These are phyloP conservation scores for Lomentospora prolificans DNA, from an alignment of 2,329 filamentous ascomycete genomes.

Conservation along the genomic window DNA sequence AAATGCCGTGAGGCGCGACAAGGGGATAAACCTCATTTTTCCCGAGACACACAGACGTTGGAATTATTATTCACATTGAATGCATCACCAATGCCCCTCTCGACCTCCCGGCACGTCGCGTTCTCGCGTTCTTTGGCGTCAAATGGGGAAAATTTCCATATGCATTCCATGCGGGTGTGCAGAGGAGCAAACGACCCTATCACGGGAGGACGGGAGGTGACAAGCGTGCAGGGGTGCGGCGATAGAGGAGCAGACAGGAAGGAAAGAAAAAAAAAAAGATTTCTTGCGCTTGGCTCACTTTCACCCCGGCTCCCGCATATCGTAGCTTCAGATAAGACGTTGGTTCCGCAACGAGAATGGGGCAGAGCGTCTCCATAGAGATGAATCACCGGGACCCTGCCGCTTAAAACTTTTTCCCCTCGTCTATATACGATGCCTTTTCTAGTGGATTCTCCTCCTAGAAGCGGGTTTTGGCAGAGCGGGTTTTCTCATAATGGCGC, in stretches of 20 bases:
- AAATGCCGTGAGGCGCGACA: background rate
- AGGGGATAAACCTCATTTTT: background rate
- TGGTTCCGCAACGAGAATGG: no score
- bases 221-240: background rate
- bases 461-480: no score
- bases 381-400: no score
- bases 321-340: no score
- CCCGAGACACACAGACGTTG: background rate
- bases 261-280: background rate
- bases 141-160: background rate
- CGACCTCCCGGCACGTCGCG: background rate
- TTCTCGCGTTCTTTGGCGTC: background rate
- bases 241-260: background rate
- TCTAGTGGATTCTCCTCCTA: no score
- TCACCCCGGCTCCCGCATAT: no score
- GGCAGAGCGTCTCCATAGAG: no score
- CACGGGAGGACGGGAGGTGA: background rate
- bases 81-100: background rate
- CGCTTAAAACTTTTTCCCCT: no score
- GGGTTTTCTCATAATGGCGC: no score
- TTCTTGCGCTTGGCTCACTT: background rate
- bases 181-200: background rate
- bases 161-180: conserved; percentile 1
- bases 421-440: no score
- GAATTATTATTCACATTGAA: background rate